Evolutionary conservation across 2,329 filamentous ascomycete genomes (phyloP).

Genomic region (Fusarium cyanostomum): DNA sequence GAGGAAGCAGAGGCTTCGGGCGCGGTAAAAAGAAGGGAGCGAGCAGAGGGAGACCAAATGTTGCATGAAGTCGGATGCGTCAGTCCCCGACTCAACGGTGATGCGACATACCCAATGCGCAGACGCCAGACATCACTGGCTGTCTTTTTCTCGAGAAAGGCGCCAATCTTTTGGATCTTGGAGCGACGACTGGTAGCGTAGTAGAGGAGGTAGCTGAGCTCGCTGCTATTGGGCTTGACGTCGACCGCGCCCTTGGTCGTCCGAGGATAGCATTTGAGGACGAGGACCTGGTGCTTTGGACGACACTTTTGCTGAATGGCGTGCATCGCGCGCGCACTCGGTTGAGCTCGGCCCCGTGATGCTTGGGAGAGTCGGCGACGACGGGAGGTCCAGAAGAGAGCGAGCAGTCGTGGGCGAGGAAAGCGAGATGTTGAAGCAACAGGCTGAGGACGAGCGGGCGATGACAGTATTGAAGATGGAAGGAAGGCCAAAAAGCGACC

Average conservation of each 20-base stretch:
- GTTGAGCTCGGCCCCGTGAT: constrained; percentile 29
- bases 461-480: constrained; percentile 1
- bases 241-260: constrained; percentile 91
- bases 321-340: constrained; percentile 60
- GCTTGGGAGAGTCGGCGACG: neutral
- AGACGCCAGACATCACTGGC: constrained; percentile 89
- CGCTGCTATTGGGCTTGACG: constrained; percentile 94
- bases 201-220: constrained; percentile 96
- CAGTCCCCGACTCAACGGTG: constrained; percentile 9
- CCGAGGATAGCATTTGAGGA: constrained; percentile 95
- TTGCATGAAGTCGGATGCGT: constrained; percentile 22
- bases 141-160: constrained; percentile 93
- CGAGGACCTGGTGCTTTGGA: constrained; percentile 95
- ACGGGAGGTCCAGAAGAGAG: neutral
- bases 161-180: constrained; percentile 96
- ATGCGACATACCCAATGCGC: constrained; percentile 76
- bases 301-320: constrained; percentile 75
- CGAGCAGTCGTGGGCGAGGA: neutral
- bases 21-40: neutral
- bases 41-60: neutral
- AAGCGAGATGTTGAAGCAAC: neutral
- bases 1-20: neutral
- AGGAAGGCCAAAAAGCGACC: constrained; percentile 1
- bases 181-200: constrained; percentile 94
- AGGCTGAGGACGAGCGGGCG: constrained; percentile 1